phyloP scores from a whole-genome alignment of 2,329 filamentous ascomycete genomes.

The Diaporthe australafricana region DNA sequence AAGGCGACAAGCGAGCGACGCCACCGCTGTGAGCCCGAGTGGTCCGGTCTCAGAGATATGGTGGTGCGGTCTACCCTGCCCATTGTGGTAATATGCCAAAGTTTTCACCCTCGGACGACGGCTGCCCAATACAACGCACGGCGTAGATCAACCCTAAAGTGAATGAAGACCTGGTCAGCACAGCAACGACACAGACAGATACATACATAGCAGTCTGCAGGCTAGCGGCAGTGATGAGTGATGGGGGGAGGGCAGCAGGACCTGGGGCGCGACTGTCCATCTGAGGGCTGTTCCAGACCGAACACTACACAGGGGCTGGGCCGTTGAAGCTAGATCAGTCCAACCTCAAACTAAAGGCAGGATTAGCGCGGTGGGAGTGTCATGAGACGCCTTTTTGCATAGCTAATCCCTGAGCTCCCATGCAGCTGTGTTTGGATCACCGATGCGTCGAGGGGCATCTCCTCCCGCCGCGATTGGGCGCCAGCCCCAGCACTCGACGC shows the following conservation, averaged over 20 bases:
- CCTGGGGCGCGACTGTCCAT: background rate
- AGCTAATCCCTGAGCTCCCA: constrained; percentile 38
- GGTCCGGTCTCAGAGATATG: constrained; percentile 7
- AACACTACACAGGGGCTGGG: constrained; percentile 17
- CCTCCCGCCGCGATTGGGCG: constrained; percentile 25
- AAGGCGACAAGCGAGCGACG: constrained; percentile 30
- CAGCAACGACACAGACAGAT: constrained; percentile 6
- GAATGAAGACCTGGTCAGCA: too few relatives aligned
- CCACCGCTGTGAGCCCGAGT: constrained; percentile 1
- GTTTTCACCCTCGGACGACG: background rate
- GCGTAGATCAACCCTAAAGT: background rate
- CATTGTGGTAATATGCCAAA: background rate
- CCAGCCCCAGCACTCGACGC: constrained; percentile 19
- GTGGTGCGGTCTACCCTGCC: background rate
- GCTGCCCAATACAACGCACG: background rate
- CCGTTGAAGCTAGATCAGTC: constrained; percentile 37
- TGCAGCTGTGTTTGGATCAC: constrained; percentile 28
- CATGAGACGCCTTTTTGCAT: constrained; percentile 36
- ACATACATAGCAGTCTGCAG: background rate
- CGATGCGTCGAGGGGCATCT: constrained; percentile 20
- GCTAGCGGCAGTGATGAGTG: background rate
- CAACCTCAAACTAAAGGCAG: constrained; percentile 36
- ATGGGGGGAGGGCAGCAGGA: background rate
- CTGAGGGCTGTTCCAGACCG: constrained; percentile 7
- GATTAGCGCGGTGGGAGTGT: constrained; percentile 34